Evolutionary conservation across 257 asterid genomes (phyloP), one percentile per base, ranked within the genome.

Genomic region (Solanum rostratum): DNA sequence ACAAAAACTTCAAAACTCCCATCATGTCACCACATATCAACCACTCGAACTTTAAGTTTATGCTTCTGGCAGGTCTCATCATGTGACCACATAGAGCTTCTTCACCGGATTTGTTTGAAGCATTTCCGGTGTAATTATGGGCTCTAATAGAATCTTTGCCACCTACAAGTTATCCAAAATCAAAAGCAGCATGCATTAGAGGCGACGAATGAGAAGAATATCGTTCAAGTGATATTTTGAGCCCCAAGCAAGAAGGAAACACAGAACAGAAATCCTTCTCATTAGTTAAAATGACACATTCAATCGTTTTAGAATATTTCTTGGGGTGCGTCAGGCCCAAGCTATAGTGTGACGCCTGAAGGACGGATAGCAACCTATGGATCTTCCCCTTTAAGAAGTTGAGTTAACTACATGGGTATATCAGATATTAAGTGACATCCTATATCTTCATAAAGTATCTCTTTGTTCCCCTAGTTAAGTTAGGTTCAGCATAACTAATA

Each of bases 101-200:
- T 85, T 92, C 86, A 95, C 93, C 3, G 97, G 97, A 81, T 95
- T 90, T 49, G 85, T 90, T 83, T 93, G 89, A 10, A 94, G 93
- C 92, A 89, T 94, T 46, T 88, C 91, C 9, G 96, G 97, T 54
- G 97, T 94, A 10, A 95, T 95, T 80, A 92, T 86, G 85, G 98
- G 98, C 49, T 93, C 85, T 73, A 95, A 80, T 57, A 95, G 84
- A 85, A 79, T 82, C 73, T 88, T 87, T 2, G 93, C 93, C 50
- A 92, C 93, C 98, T 95, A 86, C n/a, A 81, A 12, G 11, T 43
- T 37, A 45, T 49, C 13, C 79, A 24, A 33, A 50, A 80, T 53
- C 83, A 20, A 55, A 62, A 8, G 13, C 65, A 74, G 63, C n/a
- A 49, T 80, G 2, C 29, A 2, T 55, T 29, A 84, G 74, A 45